These are phyloP conservation scores for Heliosperma pusillum DNA, from an alignment of 148 eudicot species.

Conservation along the genomic window DNA sequence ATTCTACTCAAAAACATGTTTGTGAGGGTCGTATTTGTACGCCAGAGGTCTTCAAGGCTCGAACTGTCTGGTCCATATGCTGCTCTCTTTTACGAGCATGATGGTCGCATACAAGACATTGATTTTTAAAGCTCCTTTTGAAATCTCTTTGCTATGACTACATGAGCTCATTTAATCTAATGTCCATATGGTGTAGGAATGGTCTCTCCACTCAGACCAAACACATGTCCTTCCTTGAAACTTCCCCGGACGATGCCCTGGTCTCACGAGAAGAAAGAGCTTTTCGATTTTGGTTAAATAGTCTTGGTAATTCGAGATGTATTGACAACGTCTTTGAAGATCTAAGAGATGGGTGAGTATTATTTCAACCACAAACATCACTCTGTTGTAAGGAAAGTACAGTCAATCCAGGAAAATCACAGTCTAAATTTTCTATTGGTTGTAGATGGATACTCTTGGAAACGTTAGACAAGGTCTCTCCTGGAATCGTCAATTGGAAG, in stretches of 20 bases:
- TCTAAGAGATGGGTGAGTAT: constrained; percentile 88
- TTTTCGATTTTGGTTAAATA: constrained; percentile 93
- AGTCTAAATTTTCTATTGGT: constrained; percentile 2
- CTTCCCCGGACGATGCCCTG: constrained; percentile 70
- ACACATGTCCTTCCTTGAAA: constrained; percentile 86
- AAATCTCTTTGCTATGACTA: background rate
- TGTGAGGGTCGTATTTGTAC: no score
- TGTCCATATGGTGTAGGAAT: constrained; percentile 54
- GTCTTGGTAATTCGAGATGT: constrained; percentile 77
- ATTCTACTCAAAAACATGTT: no score
- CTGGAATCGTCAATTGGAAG: constrained; percentile 97
- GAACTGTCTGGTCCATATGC: no score
- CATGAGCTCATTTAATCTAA: constrained; percentile 5
- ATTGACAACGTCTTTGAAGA: constrained; percentile 96
- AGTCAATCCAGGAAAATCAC: background rate
- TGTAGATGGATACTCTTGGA: constrained; percentile 90
- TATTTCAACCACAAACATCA: constrained; percentile 2
- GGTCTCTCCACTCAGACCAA: constrained; percentile 86
- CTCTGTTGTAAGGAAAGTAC: background rate
- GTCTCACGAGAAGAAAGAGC: constrained; percentile 88
- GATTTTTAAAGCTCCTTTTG: background rate
- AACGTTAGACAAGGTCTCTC: constrained; percentile 90
- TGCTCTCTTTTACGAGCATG: no score
- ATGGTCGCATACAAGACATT: no score
- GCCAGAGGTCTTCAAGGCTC: no score